These are phyloP conservation scores for Eutypella sp. DNA, from an alignment of 2,329 filamentous ascomycete genomes.

Conservation along the genomic window DNA sequence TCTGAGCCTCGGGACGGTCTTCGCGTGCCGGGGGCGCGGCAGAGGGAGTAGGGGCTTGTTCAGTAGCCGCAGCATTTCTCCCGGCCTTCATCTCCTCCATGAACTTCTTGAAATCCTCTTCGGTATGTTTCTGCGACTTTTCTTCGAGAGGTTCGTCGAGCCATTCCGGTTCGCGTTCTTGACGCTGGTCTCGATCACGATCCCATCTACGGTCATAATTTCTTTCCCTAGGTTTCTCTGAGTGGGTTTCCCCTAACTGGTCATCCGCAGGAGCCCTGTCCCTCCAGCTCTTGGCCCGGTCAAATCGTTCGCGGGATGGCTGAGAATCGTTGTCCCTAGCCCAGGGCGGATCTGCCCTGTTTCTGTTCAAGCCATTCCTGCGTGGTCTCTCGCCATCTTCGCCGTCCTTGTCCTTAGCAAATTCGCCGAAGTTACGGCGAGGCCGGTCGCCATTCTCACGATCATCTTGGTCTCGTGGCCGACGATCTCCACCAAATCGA, in stretches of 20 bases:
- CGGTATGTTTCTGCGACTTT: slow-evolving; percentile 67
- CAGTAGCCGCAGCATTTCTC: slow-evolving; percentile 34
- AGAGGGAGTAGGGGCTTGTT: slow-evolving; percentile 30
- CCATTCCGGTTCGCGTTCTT: slow-evolving; percentile 87
- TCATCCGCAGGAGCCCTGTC: slow-evolving; percentile 41
- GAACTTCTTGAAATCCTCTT: slow-evolving; percentile 91
- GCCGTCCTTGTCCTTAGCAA: slow-evolving; percentile 39
- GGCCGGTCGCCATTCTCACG: slow-evolving; percentile 53
- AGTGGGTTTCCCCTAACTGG: slow-evolving; percentile 26
- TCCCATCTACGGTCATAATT: slow-evolving; percentile 51
- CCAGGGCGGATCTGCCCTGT: slow-evolving; percentile 70
- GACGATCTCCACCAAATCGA: slow-evolving; percentile 34
- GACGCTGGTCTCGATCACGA: slow-evolving; percentile 47
- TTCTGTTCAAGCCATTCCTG: slow-evolving; percentile 61
- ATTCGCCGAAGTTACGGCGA: slow-evolving; percentile 46
- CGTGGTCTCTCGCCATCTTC: slow-evolving; percentile 52
- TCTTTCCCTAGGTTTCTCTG: slow-evolving; percentile 54
- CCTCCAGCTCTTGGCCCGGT: slow-evolving; percentile 57
- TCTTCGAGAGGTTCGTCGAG: slow-evolving; percentile 70
- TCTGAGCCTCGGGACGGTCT: slow-evolving; percentile 40
- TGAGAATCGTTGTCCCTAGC: slow-evolving; percentile 51
- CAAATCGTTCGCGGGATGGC: slow-evolving; percentile 47
- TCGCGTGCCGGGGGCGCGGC: slow-evolving; percentile 32
- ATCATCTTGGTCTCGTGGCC: slow-evolving; percentile 37
- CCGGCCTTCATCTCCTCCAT: slow-evolving; percentile 84